A percentile compares a stretch with the other conserved stretches of the same genome.
Evolutionary conservation across 1,284 basidiomycete species (phyloP).

Genomic region (Somion occarium): DNA sequence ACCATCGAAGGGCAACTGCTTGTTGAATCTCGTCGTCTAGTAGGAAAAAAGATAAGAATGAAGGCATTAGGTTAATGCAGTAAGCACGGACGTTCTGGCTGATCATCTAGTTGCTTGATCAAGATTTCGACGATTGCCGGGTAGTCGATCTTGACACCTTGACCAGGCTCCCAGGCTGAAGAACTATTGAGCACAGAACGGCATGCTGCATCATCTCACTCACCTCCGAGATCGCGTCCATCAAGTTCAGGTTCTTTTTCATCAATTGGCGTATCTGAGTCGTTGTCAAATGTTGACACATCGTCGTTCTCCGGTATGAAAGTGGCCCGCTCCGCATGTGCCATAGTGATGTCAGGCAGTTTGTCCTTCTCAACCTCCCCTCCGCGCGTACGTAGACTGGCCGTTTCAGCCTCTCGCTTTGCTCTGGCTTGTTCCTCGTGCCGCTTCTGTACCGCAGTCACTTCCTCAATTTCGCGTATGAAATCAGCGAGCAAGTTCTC

Average conservation of each 20-base stretch:
- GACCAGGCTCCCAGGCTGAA: conserved; percentile 85
- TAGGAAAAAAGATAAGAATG: neutral
- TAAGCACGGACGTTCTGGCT: conserved; percentile 52
- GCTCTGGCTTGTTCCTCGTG: conserved; percentile 47
- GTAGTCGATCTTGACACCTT: conserved; percentile 91
- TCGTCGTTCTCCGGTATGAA: conserved; percentile 54
- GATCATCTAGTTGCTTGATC: conserved; percentile 82
- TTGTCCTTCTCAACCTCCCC: conserved; percentile 24
- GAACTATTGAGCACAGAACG: neutral
- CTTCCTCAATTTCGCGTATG: conserved; percentile 86
- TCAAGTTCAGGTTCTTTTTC: conserved; percentile 48
- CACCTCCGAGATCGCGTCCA: conserved; percentile 62
- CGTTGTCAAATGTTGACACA: conserved; percentile 21
- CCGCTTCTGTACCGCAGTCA: conserved; percentile 67
- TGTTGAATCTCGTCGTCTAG: conserved; percentile 88
- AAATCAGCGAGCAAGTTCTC: conserved; percentile 93
- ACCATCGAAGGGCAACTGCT: conserved; percentile 86
- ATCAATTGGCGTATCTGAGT: conserved; percentile 29
- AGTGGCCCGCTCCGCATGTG: conserved; percentile 22
- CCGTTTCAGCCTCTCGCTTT: conserved; percentile 35
- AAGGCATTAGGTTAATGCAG: neutral
- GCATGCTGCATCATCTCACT: conserved; percentile 14
- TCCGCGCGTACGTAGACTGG: conserved; percentile 35
- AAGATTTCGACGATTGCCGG: conserved; percentile 92
- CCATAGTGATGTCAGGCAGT: conserved; percentile 25